These are phyloP conservation scores for Cerrena zonata DNA, from an alignment of 1,284 basidiomycete genomes.

Conservation along the genomic window DNA sequence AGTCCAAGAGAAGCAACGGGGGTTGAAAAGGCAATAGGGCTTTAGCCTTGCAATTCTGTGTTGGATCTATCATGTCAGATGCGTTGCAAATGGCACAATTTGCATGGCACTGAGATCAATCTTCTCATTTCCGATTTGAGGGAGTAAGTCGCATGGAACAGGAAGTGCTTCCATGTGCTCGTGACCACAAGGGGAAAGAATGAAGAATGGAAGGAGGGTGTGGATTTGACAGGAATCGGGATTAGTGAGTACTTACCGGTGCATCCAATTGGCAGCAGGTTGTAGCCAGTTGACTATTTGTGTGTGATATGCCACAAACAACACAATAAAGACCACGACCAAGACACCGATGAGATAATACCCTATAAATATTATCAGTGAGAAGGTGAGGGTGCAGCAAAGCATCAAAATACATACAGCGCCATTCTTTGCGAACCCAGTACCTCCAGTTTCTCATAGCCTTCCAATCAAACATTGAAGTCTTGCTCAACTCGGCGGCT, in stretches of 20 bases:
- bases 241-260: conserved; percentile 36
- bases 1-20: no score
- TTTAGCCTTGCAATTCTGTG: no score
- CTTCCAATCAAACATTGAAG: conserved; percentile 40
- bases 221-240: no score
- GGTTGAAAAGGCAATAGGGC: no score
- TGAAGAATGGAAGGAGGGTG: no score
- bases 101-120: no score
- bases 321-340: conserved; percentile 35
- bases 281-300: conserved; percentile 56
- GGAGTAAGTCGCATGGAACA: no score
- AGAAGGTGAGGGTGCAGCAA: conserved; percentile 3
- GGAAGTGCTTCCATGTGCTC: no score
- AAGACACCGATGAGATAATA: conserved; percentile 30
- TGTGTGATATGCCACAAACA: conserved; percentile 51
- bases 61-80: no score
- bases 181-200: no score
- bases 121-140: no score
- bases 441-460: conserved; percentile 38
- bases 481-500: conserved; percentile 28
- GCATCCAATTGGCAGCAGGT: conserved; percentile 50
- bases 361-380: conserved; percentile 20
- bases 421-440: conserved; percentile 47
- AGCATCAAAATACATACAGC: conserved; percentile 34
- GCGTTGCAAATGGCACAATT: no score